Evolutionary conservation across 495 filamentous ascomycete genomes (phyloP), one percentile per base, ranked within the genome.

Genomic region (Annulohypoxylon maeteangense): DNA sequence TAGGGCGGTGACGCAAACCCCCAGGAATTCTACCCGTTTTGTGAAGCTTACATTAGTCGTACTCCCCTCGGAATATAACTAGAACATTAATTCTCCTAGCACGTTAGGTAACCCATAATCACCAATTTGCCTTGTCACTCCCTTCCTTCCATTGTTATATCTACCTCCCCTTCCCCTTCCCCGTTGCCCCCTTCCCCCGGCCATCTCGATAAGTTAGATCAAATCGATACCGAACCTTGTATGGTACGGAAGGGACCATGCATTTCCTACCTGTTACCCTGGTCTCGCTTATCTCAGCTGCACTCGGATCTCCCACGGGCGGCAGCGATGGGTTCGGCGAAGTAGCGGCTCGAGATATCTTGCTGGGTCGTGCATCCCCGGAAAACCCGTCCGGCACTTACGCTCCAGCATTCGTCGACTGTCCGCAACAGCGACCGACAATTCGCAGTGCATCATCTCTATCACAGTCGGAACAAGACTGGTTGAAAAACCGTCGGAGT

Each of bases 391-490:
- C 76, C 11, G 85, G 85, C 29, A 78, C 80, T 16, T 90, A 90
- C 74, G 83, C 87, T 4, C 88, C 88, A 8, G 78, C 79, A 16
- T 62, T 55, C 11, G 87, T 88, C 7, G 59, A 79, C 22, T 90
- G 88, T 48, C 88, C 88, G 22, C 51, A 61, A 7, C 65, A 75
- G 18, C 80, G 79, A 70, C 85, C 86, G 3, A 78, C 81, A 0
- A 74, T 89, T 48, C 82, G 87, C 25, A 65, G 75, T 22, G 92
- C 91, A 22, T 68, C 72, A 8, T 69, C 72, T 5, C 79, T 96
- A 0, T 95, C 92, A 0, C 62, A 82, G 22, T 81, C 90, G 44
- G 93, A 97, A 79, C 85, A 83, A 27, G 76, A 83, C 70, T 97
- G 93, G 93, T 75, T 82, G 4, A 58, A 62, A 44, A 83, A 78